Evolutionary conservation across 2,329 filamentous ascomycete species (phyloP).

Genomic region (Leptographium flavum): DNA sequence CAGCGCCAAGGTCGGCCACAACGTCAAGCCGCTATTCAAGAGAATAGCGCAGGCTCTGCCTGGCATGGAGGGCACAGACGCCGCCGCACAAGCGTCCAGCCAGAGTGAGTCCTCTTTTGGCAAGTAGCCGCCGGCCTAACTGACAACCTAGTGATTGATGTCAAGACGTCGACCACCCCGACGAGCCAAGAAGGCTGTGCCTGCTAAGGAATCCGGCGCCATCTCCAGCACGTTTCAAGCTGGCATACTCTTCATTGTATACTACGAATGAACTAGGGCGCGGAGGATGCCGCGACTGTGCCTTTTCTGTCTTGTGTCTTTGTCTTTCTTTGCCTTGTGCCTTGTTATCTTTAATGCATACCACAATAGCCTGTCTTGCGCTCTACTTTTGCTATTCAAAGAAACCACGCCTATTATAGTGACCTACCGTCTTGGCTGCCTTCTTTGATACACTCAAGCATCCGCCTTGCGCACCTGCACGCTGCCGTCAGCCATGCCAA

Average conservation of each 20-base stretch:
- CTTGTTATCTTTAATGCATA: background rate
- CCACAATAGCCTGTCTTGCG: background rate
- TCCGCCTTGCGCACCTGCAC: conserved; percentile 34
- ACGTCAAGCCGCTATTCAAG: conserved; percentile 94
- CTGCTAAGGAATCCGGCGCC: conserved; percentile 33
- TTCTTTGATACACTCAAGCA: background rate
- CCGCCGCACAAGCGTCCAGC: conserved; percentile 54
- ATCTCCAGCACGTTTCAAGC: background rate
- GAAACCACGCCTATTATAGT: background rate
- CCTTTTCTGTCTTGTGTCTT: conserved; percentile 1
- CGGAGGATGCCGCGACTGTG: background rate
- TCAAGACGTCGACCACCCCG: conserved; percentile 65
- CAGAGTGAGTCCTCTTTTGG: conserved; percentile 46
- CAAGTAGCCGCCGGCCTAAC: background rate
- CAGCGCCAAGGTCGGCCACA: conserved; percentile 92
- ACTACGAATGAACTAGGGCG: conserved; percentile 5
- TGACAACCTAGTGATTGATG: conserved; percentile 62
- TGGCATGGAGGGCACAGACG: conserved; percentile 87
- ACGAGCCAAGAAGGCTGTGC: conserved; percentile 60
- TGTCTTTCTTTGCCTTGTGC: no score
- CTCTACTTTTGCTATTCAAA: background rate
- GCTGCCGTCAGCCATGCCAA: conserved; percentile 70
- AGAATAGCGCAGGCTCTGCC: conserved; percentile 95
- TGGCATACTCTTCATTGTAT: conserved; percentile 9
- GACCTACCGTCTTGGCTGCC: background rate